These are phyloP conservation scores for Medicago arabica DNA, from an alignment of 306 rosid genomes.

Conservation along the genomic window DNA sequence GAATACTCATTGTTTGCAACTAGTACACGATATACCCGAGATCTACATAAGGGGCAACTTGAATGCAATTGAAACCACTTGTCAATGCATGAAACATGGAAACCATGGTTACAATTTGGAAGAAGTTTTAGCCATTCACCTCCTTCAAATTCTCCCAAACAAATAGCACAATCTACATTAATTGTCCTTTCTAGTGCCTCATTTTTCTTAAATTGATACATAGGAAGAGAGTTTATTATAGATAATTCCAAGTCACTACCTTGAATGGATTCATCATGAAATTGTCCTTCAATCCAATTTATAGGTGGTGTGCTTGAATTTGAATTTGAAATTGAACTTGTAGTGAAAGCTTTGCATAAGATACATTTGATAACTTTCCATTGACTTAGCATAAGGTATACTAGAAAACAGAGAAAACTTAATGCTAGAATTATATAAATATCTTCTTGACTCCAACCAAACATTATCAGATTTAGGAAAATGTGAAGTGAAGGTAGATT, in stretches of 20 bases:
- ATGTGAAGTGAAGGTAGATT: neutral
- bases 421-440: conserved; percentile 1
- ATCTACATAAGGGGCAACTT: conserved; percentile 66
- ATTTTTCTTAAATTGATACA: conserved; percentile 45
- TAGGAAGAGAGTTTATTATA: conserved; percentile 43
- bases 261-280: conserved; percentile 1
- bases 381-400: conserved; percentile 34
- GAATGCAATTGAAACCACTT: conserved; percentile 57
- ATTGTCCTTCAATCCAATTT: conserved; percentile 10
- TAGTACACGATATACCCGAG: conserved; percentile 38
- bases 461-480: conserved; percentile 25
- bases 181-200: conserved; percentile 30
- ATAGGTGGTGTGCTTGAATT: neutral
- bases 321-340: neutral
- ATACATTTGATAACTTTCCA: conserved; percentile 20
- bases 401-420: neutral
- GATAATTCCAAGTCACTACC: conserved; percentile 46
- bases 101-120: conserved; percentile 55
- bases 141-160: conserved; percentile 68
- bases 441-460: neutral
- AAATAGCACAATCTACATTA: conserved; percentile 53
- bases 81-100: conserved; percentile 64
- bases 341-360: neutral
- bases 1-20: conserved; percentile 11
- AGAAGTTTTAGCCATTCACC: conserved; percentile 57